Percentiles rank a stretch among this genome's conserved stretches.
These are phyloP conservation scores for Pseudozyma tsukubaensis DNA, from an alignment of 1,284 basidiomycete species.

Conservation along the genomic window DNA sequence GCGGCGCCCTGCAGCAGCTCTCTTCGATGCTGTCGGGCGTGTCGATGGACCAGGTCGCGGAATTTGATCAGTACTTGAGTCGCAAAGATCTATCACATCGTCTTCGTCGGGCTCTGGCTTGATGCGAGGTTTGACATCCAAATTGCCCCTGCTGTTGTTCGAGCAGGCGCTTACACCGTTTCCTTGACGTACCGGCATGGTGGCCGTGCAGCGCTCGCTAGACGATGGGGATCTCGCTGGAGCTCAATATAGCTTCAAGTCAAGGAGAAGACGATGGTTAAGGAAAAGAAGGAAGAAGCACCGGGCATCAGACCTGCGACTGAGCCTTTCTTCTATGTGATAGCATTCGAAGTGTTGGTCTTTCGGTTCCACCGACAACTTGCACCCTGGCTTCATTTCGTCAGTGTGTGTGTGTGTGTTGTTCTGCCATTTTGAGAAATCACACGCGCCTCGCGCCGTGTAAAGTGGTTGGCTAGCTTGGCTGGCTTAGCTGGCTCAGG, in stretches of 20 bases:
- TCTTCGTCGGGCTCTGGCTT: slow-evolving; percentile 15
- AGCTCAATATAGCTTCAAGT: background rate
- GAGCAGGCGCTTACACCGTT: background rate
- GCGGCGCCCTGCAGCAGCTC: background rate
- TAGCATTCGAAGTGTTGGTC: background rate
- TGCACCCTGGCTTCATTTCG: background rate
- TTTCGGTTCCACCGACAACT: background rate
- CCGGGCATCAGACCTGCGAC: too few species aligned
- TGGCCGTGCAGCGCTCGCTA: background rate
- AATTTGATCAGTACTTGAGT: slow-evolving; percentile 14
- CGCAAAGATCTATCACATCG: slow-evolving; percentile 35
- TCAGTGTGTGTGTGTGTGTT: background rate
- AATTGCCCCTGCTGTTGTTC: background rate
- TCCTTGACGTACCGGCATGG: slow-evolving; percentile 23
- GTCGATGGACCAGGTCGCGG: slow-evolving; percentile 4
- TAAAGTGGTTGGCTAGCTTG: background rate
- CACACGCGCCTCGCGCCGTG: background rate
- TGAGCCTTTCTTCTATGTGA: too few species aligned
- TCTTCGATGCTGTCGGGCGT: background rate
- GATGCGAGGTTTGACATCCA: slow-evolving; percentile 9
- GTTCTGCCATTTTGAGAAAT: background rate
- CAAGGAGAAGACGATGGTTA: background rate
- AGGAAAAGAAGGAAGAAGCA: background rate
- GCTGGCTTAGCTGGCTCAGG: background rate
- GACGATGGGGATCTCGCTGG: too few species aligned